Evolutionary conservation across 495 filamentous ascomycete species (phyloP).

Genomic region (Aspergillus haitiensis): DNA sequence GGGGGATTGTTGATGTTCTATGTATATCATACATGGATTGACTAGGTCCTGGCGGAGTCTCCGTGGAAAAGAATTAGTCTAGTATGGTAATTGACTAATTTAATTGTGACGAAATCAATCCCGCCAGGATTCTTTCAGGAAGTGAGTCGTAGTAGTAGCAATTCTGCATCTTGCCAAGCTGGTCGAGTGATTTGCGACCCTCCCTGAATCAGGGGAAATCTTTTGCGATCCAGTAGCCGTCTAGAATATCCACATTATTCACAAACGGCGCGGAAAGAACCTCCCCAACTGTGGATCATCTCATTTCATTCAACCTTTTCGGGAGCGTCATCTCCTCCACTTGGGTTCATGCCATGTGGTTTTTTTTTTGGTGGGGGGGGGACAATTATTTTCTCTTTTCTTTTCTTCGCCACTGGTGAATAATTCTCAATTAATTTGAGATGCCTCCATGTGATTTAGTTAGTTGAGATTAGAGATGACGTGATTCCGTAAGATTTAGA

Average conservation of each 20-base stretch:
- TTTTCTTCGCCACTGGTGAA: conserved; percentile 14
- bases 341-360: conserved; percentile 11
- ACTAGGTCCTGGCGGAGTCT: too few species aligned
- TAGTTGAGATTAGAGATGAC: conserved; percentile 4
- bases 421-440: not conserved
- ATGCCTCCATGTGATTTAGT: conserved; percentile 15
- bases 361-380: not conserved
- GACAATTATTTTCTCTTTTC: not conserved
- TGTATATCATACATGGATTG: too few species aligned
- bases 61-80: too few species aligned
- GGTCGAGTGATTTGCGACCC: conserved; percentile 15
- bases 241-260: conserved; percentile 1
- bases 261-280: conserved; percentile 29
- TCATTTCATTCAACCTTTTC: conserved; percentile 23
- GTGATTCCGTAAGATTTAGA: conserved; percentile 2
- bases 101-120: not conserved
- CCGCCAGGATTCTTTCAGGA: not conserved
- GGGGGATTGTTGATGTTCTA: too few species aligned
- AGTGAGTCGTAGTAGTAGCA: not conserved
- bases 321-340: conserved; percentile 18
- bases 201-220: conserved; percentile 19
- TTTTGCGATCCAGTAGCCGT: conserved; percentile 14
- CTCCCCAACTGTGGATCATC: conserved; percentile 23
- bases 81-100: not conserved
- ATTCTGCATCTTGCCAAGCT: conserved; percentile 11